Evolutionary conservation across 1,139 yeast genomes (phyloP).

Genomic region (Sugiyamaella sp.): DNA sequence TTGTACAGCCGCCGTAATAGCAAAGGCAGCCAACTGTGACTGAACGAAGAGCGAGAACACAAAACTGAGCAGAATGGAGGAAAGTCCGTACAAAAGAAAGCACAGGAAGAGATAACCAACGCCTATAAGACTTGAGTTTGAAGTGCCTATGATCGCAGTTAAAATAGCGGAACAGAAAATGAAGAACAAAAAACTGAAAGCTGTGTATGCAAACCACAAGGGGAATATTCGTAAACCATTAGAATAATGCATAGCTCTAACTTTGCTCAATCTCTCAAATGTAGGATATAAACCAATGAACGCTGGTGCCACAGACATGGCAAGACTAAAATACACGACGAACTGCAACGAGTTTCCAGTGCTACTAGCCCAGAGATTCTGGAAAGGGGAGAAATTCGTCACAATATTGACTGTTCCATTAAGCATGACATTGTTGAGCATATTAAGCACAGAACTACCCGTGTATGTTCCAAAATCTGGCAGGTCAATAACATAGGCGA

Average conservation of each 20-base stretch:
- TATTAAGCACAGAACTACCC: constrained; percentile 37
- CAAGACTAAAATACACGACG: constrained; percentile 41
- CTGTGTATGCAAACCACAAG: constrained; percentile 41
- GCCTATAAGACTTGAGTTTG: constrained; percentile 34
- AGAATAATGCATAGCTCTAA: constrained; percentile 45
- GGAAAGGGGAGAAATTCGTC: constrained; percentile 42
- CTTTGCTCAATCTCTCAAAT: constrained; percentile 41
- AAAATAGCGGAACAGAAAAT: constrained; percentile 36
- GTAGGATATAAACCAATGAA: constrained; percentile 44
- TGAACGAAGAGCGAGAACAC: constrained; percentile 40
- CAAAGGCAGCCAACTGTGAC: constrained; percentile 45
- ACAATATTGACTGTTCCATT: constrained; percentile 39
- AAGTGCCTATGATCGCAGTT: constrained; percentile 37
- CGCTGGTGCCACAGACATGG: constrained; percentile 45
- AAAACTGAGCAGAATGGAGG: constrained; percentile 39
- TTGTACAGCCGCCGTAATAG: constrained; percentile 41
- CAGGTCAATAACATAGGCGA: constrained; percentile 38
- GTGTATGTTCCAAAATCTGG: constrained; percentile 33
- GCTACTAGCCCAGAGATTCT: constrained; percentile 38
- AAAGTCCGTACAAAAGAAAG: constrained; percentile 40
- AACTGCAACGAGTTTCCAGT: constrained; percentile 44
- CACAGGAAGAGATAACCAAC: constrained; percentile 42
- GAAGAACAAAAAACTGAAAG: constrained; percentile 36
- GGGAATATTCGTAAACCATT: constrained; percentile 44
- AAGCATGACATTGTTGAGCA: constrained; percentile 37